Conservation (phyloP, 164 flowering plant genomes). For the Vitis rupestris region DNA sequence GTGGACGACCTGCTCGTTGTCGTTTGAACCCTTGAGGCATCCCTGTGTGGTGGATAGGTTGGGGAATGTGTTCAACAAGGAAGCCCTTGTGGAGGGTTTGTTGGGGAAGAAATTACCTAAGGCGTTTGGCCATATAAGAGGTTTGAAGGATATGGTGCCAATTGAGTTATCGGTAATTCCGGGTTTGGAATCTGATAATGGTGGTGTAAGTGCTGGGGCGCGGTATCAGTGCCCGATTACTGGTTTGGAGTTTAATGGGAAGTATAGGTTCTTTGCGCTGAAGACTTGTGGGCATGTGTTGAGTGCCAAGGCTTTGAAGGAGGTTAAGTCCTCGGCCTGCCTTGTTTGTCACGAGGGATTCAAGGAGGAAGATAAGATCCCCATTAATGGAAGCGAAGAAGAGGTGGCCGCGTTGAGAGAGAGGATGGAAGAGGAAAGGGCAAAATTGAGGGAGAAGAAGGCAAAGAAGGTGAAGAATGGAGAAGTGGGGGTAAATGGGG, state of each 20-base stretch:
- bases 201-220: constrained; percentile 14
- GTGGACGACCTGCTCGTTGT: constrained; percentile 78
- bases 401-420: constrained; percentile 76
- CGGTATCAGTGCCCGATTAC: constrained; percentile 88
- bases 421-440: constrained; percentile 66
- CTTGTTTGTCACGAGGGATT: constrained; percentile 74
- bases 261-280: constrained; percentile 72
- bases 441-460: constrained; percentile 59
- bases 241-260: constrained; percentile 83
- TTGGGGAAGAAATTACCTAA: constrained; percentile 73
- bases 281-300: constrained; percentile 91
- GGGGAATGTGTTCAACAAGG: constrained; percentile 87
- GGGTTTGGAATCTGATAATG: constrained; percentile 28
- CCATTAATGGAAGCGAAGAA: constrained; percentile 78
- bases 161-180: constrained; percentile 50
- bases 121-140: constrained; percentile 73
- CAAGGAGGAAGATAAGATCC: constrained; percentile 72
- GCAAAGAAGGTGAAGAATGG: constrained; percentile 53
- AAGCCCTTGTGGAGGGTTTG: constrained; percentile 74
- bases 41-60: constrained; percentile 79
- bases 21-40: constrained; percentile 67
- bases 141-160: constrained; percentile 81
- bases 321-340: constrained; percentile 72
- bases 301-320: constrained; percentile 92
- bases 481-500: constrained; percentile 21